Evolutionary conservation across 2,329 filamentous ascomycete genomes (phyloP), one percentile per base, ranked within the genome.

Genomic region (Fusarium sarcochroum): DNA sequence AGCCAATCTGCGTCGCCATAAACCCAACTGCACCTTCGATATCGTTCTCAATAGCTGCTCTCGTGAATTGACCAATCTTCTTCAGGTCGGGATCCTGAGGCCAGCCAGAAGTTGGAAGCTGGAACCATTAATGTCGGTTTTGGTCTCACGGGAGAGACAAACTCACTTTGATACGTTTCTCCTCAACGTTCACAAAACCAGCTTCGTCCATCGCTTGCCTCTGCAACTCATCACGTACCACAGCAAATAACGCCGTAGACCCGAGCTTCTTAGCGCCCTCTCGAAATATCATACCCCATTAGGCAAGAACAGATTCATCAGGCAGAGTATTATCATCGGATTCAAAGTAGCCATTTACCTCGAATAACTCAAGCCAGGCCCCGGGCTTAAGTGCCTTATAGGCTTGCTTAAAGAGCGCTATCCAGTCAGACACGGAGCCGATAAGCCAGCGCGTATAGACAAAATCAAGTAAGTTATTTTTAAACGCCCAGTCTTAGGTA

Each of bases 341-440:
- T 35, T 69, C 35, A 14, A 73, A 67, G 17, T 57, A 50, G 13
- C 63, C 60, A 68, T 30, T 71, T 47, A 14, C 81, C 63, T 82
- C 81, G 72, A 79, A 86, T 9, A 76, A 76, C n/a, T 75, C 71
- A n/a, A 75, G 34, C 59, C 66, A 75, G 9, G 82, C 87, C 17
- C 86, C 87, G 81, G 76, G 66, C 66, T 84, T 84, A 37, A 87
- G 78, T 55, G 50, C 35, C 40, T 78, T 79, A 72, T 56, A 66
- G 4, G 59, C 63, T 18, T 57, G 41, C 6, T 47, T 37, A 7
- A 63, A 66, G 3, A 66, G 38, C 1, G 15, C 40, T 11, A 42
- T 30, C 63, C 63, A 66, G 13, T 66, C 58, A 2, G 32, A 38
- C 4, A 66, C 50, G 14, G 53, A 56, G 3, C 63, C 63, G 25